A percentile compares a stretch with the other conserved stretches of the same genome.
Evolutionary conservation across 2,329 filamentous ascomycete species (phyloP).

Genomic region (Epichloe elymi): DNA sequence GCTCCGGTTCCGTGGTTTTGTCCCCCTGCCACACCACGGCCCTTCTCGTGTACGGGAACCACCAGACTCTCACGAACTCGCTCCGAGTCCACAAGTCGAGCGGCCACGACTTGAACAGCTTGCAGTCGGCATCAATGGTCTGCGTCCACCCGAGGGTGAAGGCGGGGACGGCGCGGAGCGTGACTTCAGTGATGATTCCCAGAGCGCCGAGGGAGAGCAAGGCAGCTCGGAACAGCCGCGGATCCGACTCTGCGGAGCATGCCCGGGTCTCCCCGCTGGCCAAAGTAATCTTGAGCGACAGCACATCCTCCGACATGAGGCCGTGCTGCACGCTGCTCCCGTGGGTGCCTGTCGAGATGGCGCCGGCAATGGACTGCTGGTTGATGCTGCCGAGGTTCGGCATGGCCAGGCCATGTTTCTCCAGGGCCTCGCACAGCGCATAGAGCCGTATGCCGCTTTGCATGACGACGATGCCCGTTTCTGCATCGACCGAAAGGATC

Average conservation of each 20-base stretch:
- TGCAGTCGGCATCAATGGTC: conserved; percentile 55
- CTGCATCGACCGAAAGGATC: conserved; percentile 55
- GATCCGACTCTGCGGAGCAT: conserved; percentile 57
- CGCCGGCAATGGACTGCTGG: conserved; percentile 82
- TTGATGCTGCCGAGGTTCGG: conserved; percentile 92
- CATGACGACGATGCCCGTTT: conserved; percentile 56
- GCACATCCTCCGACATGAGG: conserved; percentile 66
- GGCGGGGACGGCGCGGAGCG: conserved; percentile 64
- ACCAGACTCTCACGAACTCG: conserved; percentile 93
- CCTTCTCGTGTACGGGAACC: conserved; percentile 83
- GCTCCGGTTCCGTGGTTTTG: conserved; percentile 51
- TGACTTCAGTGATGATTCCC: conserved; percentile 82
- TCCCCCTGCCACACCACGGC: conserved; percentile 85
- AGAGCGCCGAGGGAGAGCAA: conserved; percentile 79
- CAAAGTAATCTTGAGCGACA: conserved; percentile 65
- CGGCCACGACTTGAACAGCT: conserved; percentile 60
- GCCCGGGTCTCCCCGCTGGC: conserved; percentile 61
- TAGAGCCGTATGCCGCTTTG: conserved; percentile 81
- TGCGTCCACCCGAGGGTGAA: conserved; percentile 85
- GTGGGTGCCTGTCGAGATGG: conserved; percentile 86
- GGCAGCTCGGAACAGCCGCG: conserved; percentile 76
- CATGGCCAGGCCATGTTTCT: conserved; percentile 66
- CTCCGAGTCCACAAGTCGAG: conserved; percentile 65
- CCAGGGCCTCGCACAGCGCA: conserved; percentile 60
- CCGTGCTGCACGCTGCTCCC: conserved; percentile 78